phyloP scores from a whole-genome alignment of 169 alveolate species.

The Eimeria acervulina region DNA sequence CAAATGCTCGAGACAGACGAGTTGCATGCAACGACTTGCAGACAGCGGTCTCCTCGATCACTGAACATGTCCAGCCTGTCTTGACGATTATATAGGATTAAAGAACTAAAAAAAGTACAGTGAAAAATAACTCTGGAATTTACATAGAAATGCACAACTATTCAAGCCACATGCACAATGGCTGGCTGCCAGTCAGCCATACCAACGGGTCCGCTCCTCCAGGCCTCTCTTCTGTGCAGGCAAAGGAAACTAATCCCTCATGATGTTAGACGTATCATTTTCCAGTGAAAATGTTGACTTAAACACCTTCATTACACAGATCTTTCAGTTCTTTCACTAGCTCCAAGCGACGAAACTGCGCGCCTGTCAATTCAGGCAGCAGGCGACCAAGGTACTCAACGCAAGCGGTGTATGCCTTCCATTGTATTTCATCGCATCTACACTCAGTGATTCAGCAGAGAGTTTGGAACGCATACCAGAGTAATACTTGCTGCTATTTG shows the following conservation, averaged over 20 bases:
- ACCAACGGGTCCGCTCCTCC: background rate
- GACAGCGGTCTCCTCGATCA: background rate
- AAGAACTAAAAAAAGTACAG: background rate
- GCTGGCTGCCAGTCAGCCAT: conserved; percentile 14
- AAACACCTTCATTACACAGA: background rate
- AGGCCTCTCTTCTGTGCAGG: background rate
- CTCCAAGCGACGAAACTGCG: background rate
- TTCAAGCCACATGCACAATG: background rate
- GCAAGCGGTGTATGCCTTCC: background rate
- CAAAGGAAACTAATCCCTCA: background rate
- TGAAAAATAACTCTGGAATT: background rate
- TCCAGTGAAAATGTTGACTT: background rate
- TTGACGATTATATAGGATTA: background rate
- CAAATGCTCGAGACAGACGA: background rate
- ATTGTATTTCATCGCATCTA: background rate
- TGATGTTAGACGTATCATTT: background rate
- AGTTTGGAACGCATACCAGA: background rate
- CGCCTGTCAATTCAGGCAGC: background rate
- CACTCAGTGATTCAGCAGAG: background rate
- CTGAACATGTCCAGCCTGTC: background rate
- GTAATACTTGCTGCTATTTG: background rate
- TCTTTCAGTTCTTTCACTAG: background rate
- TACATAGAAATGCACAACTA: background rate
- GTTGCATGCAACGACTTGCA: background rate
- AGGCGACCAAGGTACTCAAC: background rate